These are phyloP conservation scores for Barbatosphaeria neglecta DNA, from an alignment of 495 filamentous ascomycete genomes.

Conservation along the genomic window DNA sequence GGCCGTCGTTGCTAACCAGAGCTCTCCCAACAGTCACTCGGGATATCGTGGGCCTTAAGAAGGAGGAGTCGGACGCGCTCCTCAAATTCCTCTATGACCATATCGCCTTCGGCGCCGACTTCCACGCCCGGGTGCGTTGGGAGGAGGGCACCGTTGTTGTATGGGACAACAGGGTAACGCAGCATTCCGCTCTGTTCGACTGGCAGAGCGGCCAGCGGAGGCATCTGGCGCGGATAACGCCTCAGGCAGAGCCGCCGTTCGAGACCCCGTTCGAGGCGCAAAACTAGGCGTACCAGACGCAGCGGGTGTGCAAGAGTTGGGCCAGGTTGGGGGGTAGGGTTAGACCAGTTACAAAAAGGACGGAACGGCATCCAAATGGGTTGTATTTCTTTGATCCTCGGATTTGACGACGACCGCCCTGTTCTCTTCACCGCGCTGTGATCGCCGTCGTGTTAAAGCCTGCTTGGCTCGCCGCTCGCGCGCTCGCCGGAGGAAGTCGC, in stretches of 20 bases:
- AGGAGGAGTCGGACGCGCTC: constrained; percentile 66
- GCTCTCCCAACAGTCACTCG: constrained; percentile 45
- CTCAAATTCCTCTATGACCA: constrained; percentile 86
- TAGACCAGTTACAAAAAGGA: constrained; percentile 1
- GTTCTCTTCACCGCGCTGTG: constrained; percentile 1
- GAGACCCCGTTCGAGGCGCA: constrained; percentile 50
- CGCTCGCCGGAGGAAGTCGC: constrained; percentile 9
- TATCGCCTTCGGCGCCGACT: constrained; percentile 69
- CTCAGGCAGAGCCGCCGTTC: constrained; percentile 66
- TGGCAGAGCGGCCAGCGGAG: constrained; percentile 69
- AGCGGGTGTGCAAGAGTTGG: too few species aligned
- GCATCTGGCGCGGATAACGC: constrained; percentile 74
- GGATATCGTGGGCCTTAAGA: constrained; percentile 61
- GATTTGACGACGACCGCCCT: neutral
- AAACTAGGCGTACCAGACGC: neutral
- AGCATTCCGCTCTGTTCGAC: constrained; percentile 67
- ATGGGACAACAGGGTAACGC: constrained; percentile 78
- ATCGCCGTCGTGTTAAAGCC: neutral
- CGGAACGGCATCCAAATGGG: constrained; percentile 14
- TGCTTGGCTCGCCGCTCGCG: constrained; percentile 9
- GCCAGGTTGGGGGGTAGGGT: too few species aligned
- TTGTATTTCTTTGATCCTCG: constrained; percentile 1
- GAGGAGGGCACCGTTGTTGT: constrained; percentile 72
- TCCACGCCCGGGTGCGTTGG: constrained; percentile 83
- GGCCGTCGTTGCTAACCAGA: neutral